Base-by-base conservation (phyloP, 306 rosid genomes). In the Prunus mume region DNA sequence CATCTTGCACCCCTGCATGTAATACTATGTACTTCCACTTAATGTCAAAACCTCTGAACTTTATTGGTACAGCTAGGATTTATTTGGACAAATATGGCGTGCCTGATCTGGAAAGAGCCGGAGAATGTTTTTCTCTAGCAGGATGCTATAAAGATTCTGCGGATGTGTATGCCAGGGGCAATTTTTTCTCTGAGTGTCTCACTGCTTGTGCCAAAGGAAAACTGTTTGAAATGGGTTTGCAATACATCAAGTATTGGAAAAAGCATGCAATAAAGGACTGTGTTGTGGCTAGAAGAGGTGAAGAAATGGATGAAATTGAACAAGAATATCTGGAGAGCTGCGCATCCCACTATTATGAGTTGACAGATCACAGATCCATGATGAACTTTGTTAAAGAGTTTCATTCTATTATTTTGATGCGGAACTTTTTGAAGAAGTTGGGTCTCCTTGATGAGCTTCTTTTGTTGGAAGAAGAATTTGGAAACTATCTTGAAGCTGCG, bases 361-460 rank as follows among this genome's bases (percentile, higher is more conserved):
- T 49, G 41, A 84, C 78, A 67, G 96, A 90, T 70, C 65, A 9
- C 46, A 85, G 65, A 71, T 83, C 89, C 41, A 90, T 93, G 97
- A 82, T 90, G 93, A 88, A 79, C 56, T 88, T 87, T 85, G 91
- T 93, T 52, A 82, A 82, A 80, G 91, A 88, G 64, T 93, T 93
- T 80, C 80, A 56, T 47, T 78, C 96, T 0, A 70, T 86, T 47
- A 85, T 80, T 72, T 76, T 73, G 69, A 87, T 82, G 80, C 91
- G 90, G 13, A 68, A 71, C 68, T 93, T 93, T 84, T 86, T 93
- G 80, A 77, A 25, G 28, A 68, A 85, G 7, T 3, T 65, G 27
- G 76, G 79, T 71, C 82, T 87, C 60, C 80, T 93, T 17, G 85
- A 86, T 61, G 94, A 90, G 72, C 92, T 93, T 9, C 78, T 89